phyloP scores from a whole-genome alignment of 2,329 filamentous ascomycete species.

The Mollisia scopiformis region DNA sequence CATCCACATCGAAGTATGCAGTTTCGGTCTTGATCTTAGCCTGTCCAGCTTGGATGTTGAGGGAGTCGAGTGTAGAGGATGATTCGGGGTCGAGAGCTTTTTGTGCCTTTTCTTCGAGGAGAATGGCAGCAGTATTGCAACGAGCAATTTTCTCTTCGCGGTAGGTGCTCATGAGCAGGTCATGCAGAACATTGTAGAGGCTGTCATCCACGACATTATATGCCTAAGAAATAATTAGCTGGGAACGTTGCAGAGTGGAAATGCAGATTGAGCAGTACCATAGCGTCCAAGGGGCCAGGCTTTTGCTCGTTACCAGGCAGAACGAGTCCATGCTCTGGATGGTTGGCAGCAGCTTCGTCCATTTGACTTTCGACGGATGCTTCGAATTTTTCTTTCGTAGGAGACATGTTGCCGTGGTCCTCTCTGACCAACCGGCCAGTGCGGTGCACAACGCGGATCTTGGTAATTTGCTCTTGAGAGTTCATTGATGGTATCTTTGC shows the following conservation, averaged over 20 bases:
- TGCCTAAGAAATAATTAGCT: constrained; percentile 46
- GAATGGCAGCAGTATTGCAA: constrained; percentile 65
- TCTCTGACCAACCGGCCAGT: constrained; percentile 14
- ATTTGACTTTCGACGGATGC: no score
- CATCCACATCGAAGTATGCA: constrained; percentile 51
- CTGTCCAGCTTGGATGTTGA: constrained; percentile 65
- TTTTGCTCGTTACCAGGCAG: constrained; percentile 48
- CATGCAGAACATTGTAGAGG: constrained; percentile 76
- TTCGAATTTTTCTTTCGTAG: constrained; percentile 20
- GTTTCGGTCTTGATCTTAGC: constrained; percentile 72
- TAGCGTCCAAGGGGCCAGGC: constrained; percentile 50
- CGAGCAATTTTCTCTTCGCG: constrained; percentile 78
- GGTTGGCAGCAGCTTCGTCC: neutral
- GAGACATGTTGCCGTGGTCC: constrained; percentile 12
- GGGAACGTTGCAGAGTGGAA: constrained; percentile 16
- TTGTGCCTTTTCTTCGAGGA: constrained; percentile 56
- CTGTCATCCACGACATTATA: constrained; percentile 73
- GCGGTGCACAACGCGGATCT: neutral
- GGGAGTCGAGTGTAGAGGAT: constrained; percentile 23
- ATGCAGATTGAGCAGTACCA: constrained; percentile 49
- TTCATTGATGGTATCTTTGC: constrained; percentile 10
- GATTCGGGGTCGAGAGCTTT: constrained; percentile 16
- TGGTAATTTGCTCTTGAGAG: neutral
- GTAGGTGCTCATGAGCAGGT: constrained; percentile 74
- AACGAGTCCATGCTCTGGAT: constrained; percentile 48